Conservation (phyloP, 2,329 filamentous ascomycete genomes). For the Colletotrichum higginsianum region DNA sequence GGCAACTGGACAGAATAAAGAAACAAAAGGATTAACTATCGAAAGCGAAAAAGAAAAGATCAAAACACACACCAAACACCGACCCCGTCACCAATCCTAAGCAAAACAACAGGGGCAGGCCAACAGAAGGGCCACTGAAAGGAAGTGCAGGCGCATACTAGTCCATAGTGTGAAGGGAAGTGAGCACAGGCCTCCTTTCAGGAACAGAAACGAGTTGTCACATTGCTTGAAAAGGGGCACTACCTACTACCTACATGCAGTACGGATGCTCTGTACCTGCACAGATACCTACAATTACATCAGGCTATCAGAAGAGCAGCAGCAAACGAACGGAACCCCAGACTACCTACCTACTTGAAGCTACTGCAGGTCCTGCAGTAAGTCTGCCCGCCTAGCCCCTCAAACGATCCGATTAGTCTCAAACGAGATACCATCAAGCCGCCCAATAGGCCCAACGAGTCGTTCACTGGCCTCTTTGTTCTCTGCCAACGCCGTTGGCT, state of each 20-base stretch:
- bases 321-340: neutral
- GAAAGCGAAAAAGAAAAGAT: neutral
- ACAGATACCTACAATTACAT: neutral
- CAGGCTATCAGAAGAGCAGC: neutral
- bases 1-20: neutral
- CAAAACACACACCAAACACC: neutral
- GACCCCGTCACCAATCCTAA: neutral
- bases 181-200: neutral
- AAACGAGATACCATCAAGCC: neutral
- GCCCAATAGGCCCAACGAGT: slow-evolving; percentile 4
- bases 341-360: neutral
- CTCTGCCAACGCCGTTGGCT: slow-evolving; percentile 11
- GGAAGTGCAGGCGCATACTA: neutral
- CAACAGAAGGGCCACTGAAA: neutral
- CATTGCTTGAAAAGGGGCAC: neutral
- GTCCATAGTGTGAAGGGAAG: neutral
- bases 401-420: slow-evolving; percentile 18
- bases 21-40: neutral
- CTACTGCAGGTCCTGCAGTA: slow-evolving; percentile 18
- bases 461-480: neutral
- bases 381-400: neutral
- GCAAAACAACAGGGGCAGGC: slow-evolving; percentile 4
- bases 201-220: neutral
- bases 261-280: neutral
- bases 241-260: neutral